These are phyloP conservation scores for Wallacemonas collosoma DNA, from an alignment of 208 protist species.

Conservation along the genomic window DNA sequence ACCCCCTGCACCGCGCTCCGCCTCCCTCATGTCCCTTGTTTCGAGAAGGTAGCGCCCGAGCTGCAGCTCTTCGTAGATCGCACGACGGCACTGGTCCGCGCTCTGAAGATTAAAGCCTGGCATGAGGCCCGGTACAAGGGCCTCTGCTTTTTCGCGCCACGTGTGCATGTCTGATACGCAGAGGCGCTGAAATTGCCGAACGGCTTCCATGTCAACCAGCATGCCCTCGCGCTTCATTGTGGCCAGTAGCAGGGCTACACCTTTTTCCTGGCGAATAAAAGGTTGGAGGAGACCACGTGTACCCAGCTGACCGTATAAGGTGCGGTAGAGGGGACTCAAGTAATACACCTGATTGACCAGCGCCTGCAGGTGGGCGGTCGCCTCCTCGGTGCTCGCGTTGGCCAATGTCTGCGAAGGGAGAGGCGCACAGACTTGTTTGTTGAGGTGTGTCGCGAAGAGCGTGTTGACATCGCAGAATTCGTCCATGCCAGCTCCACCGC, in stretches of 20 bases:
- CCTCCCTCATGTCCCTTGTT: not conserved
- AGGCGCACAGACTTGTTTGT: slow-evolving; percentile 1
- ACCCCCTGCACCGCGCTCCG: not conserved
- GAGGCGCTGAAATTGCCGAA: slow-evolving; percentile 53
- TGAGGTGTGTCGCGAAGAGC: slow-evolving; percentile 6
- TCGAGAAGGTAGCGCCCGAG: slow-evolving; percentile 65
- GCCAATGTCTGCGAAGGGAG: not conserved
- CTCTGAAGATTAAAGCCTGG: slow-evolving; percentile 88
- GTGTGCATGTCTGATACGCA: slow-evolving; percentile 58
- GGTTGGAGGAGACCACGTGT: slow-evolving; percentile 76
- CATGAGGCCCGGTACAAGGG: slow-evolving; percentile 52
- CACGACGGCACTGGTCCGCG: slow-evolving; percentile 75
- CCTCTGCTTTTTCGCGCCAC: slow-evolving; percentile 31
- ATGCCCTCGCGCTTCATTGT: slow-evolving; percentile 78
- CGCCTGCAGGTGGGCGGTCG: slow-evolving; percentile 23
- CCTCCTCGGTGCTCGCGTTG: not conserved
- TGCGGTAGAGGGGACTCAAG: slow-evolving; percentile 74
- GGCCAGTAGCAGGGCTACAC: slow-evolving; percentile 69
- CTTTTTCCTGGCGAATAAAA: slow-evolving; percentile 88
- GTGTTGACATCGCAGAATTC: slow-evolving; percentile 10
- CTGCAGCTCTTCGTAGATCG: slow-evolving; percentile 84
- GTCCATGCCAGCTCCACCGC: slow-evolving; percentile 7
- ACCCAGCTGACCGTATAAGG: slow-evolving; percentile 79
- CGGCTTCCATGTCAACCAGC: slow-evolving; percentile 58
- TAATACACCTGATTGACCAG: slow-evolving; percentile 75